Evolutionary conservation across 2,329 filamentous ascomycete species (phyloP), one percentile per base, ranked within the genome.

Genomic region (Aspergillus carbonarius): DNA sequence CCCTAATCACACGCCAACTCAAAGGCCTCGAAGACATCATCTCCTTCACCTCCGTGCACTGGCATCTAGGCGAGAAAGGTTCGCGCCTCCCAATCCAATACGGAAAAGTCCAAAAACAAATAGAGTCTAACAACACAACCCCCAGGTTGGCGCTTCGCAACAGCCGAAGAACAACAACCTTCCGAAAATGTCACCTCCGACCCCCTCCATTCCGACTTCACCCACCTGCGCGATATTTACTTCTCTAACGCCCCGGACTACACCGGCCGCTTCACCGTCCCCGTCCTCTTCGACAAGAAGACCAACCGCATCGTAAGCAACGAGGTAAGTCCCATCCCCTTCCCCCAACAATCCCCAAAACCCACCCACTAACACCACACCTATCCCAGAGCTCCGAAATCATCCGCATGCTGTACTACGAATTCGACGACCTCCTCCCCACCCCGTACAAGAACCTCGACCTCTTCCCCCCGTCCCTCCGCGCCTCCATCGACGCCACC

Each of bases 11-110:
- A 2, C 85, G 93, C 59, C 89, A 92, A 74, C 83, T 99, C 69
- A 99, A 98, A 80, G 95, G 93, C 0, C 83, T 99, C 0, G 90
- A 98, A 68, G 88, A 96, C 57, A 83, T 95, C 64, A 88, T 99
- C 66, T 80, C 85, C 5, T 82, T 85, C 60, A 95, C 91, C 0
- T 86, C 85, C n/a, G 93, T 97, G 54, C 93, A 97, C 77, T 98
- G 93, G 93, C 88, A 96, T 69, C 86, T 98, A 79, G 86, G 67
- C 61, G 87, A 79, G 71, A 86, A 79, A 78, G 88, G 85, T 83
- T 74, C 51, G 79, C 74, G 48, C 17, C 13, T 13, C 39, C 34
- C 13, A n/a, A n/a, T 15, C 37, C 15, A 34, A 5, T 5, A 6
- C 10, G 2, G 18, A 20, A n/a, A n/a, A 30, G 5, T 4, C 5